These are phyloP conservation scores for Penicillium griseofulvum DNA, from an alignment of 2,329 filamentous ascomycete species.

Conservation along the genomic window DNA sequence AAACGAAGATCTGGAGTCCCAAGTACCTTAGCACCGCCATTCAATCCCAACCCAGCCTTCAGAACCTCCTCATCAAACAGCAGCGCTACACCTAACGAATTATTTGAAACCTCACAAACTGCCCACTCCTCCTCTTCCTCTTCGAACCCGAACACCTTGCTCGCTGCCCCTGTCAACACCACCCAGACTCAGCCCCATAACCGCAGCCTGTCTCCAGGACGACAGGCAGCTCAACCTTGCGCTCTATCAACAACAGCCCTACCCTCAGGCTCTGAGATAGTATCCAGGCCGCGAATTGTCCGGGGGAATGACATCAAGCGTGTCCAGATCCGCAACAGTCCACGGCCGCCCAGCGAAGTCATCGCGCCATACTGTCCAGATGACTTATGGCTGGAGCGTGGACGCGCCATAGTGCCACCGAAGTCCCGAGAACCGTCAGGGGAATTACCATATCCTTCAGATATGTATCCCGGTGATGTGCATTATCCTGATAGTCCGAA, in stretches of 20 bases:
- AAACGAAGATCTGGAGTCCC: not conserved
- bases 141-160: not conserved
- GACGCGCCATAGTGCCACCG: not conserved
- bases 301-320: conserved; percentile 33
- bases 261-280: conserved; percentile 29
- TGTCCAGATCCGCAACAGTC: conserved; percentile 31
- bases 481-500: conserved; percentile 23
- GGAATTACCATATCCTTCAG: conserved; percentile 22
- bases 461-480: conserved; percentile 9
- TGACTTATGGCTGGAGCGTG: conserved; percentile 29
- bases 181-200: conserved; percentile 4
- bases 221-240: conserved; percentile 18
- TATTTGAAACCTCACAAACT: conserved; percentile 4
- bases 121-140: not conserved
- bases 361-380: conserved; percentile 30
- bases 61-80: conserved; percentile 11
- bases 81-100: conserved; percentile 10
- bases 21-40: conserved; percentile 5
- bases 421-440: not conserved
- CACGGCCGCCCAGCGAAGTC: conserved; percentile 25
- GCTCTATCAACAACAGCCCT: conserved; percentile 13
- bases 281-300: conserved; percentile 34
- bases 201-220: not conserved
- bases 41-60: conserved; percentile 1
- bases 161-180: conserved; percentile 1